Conservation (phyloP, 2,329 filamentous ascomycete species). For the Xylaria sp. region DNA sequence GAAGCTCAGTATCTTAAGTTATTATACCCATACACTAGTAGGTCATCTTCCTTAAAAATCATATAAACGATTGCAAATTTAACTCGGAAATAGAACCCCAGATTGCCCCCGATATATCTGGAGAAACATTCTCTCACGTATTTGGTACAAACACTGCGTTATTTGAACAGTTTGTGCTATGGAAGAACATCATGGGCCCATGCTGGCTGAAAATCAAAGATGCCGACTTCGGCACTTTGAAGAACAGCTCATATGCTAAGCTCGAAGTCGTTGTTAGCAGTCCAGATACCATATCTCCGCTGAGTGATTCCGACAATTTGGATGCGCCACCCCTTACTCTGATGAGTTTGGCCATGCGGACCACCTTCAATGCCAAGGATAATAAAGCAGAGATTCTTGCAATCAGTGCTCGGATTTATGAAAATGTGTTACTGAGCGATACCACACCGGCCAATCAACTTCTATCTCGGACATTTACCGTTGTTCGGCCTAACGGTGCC, state of each 20-base stretch:
- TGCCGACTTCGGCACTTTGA: conserved; percentile 83
- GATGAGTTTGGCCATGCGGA: conserved; percentile 94
- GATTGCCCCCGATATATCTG: conserved; percentile 75
- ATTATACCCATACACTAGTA: conserved; percentile 91
- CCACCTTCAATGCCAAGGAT: conserved; percentile 86
- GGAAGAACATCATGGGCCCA: conserved; percentile 99
- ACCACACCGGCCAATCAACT: conserved; percentile 90
- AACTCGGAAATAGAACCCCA: conserved; percentile 64
- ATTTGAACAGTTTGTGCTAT: conserved; percentile 98
- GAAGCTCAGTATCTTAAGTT: conserved; percentile 94
- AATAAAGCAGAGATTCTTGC: conserved; percentile 97
- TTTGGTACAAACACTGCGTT: conserved; percentile 94
- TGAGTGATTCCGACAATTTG: conserved; percentile 81
- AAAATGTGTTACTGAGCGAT: conserved; percentile 86
- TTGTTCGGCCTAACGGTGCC: conserved; percentile 82
- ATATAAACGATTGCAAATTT: conserved; percentile 33
- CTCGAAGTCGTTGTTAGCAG: conserved; percentile 86
- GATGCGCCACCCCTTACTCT: conserved; percentile 89
- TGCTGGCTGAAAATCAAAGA: conserved; percentile 95
- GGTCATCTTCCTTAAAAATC: conserved; percentile 45
- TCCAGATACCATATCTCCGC: conserved; percentile 77
- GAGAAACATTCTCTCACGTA: conserved; percentile 92
- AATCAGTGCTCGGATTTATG: conserved; percentile 91
- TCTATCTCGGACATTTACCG: conserved; percentile 88
- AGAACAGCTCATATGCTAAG: conserved; percentile 97